Evolutionary conservation across 2,329 filamentous ascomycete genomes (phyloP), one percentile per base, ranked within the genome.

Genomic region (Alternaria hordeiaustralica): DNA sequence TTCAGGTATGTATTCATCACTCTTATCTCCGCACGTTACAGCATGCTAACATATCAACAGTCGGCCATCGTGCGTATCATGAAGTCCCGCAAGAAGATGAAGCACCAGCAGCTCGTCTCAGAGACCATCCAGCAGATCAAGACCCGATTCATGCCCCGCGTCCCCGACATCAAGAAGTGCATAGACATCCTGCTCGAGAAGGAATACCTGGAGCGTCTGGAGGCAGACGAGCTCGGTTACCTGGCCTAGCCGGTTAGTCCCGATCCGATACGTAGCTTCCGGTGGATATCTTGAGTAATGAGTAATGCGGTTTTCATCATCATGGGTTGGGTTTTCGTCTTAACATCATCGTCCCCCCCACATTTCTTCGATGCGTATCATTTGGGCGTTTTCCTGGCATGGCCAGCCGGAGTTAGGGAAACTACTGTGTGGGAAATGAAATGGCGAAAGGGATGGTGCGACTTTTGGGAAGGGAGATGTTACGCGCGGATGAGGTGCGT

Each of bases 1-100:
- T 98, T 78, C 96, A 99, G 90, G 95, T 97, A 87, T 81, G 90
- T 86, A 69, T 56, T 60, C 45, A 12, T 30, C 4, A 10, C n/a
- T 46, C 4, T 1, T 15, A 10, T 21, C 10, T 15, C 10, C 18
- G 4, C 9, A 9, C 12, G 23, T 30, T 36, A 28, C 23, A 15
- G 21, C 12, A 23, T 68, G 63, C 80, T 82, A 77, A 82, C 68
- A 41, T 55, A 13, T 66, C 55, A 7, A 10, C 70, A 99, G 95
- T 98, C 96, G 66, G 94, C 95, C 23, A 98, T 99, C 80, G 96
- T 99, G 61, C 93, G 96, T 76, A 97, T 99, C 84, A 99, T 99
- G 96, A 99, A 99, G 85, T 96, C 95, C 4, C 91, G 96, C 65
- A 98, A 99, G 89, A 93, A 91, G 84, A 96, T 98, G 93, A 98